phyloP scores from a whole-genome alignment of 768 basidiomycete species.

The Termitomyces sp. region DNA sequence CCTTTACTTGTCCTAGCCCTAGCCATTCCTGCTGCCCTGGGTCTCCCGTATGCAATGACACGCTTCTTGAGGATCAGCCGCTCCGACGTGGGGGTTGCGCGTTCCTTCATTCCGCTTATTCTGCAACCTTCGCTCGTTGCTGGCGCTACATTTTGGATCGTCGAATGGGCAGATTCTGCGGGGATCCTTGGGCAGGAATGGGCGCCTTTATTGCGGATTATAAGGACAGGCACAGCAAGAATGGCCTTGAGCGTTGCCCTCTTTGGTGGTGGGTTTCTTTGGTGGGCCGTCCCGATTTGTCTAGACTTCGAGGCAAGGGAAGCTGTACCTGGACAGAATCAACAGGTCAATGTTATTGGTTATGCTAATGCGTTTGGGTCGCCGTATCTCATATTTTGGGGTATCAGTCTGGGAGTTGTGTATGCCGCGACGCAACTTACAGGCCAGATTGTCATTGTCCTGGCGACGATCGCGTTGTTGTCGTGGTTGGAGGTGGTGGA shows the following conservation, averaged over 20 bases:
- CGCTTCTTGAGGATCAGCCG: slow-evolving; percentile 63
- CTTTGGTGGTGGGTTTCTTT: slow-evolving; percentile 57
- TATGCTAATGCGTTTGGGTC: slow-evolving; percentile 91
- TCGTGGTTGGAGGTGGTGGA: slow-evolving; percentile 80
- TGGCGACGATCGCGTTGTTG: slow-evolving; percentile 66
- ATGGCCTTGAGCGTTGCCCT: slow-evolving; percentile 48
- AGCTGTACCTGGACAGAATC: slow-evolving; percentile 26
- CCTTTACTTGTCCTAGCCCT: slow-evolving; percentile 57
- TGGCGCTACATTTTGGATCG: slow-evolving; percentile 69
- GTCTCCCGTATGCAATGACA: slow-evolving; percentile 54
- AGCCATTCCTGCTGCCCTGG: slow-evolving; percentile 54
- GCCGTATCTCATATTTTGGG: slow-evolving; percentile 82
- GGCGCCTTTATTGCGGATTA: slow-evolving; percentile 43
- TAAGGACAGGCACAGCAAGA: slow-evolving; percentile 64
- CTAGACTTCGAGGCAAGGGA: slow-evolving; percentile 53
- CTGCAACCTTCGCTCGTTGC: slow-evolving; percentile 58
- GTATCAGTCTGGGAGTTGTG: slow-evolving; percentile 57
- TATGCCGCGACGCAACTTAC: slow-evolving; percentile 74
- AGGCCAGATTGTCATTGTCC: slow-evolving; percentile 74
- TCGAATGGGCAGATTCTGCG: slow-evolving; percentile 77
- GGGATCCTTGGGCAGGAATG: slow-evolving; percentile 40
- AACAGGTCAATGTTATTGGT: slow-evolving; percentile 65
- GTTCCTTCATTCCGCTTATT: slow-evolving; percentile 56
- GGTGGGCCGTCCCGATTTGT: slow-evolving; percentile 76
- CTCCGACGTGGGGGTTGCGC: slow-evolving; percentile 74